Conservation (phyloP, 805 yeast species). For the Cephaloascus albidus region DNA sequence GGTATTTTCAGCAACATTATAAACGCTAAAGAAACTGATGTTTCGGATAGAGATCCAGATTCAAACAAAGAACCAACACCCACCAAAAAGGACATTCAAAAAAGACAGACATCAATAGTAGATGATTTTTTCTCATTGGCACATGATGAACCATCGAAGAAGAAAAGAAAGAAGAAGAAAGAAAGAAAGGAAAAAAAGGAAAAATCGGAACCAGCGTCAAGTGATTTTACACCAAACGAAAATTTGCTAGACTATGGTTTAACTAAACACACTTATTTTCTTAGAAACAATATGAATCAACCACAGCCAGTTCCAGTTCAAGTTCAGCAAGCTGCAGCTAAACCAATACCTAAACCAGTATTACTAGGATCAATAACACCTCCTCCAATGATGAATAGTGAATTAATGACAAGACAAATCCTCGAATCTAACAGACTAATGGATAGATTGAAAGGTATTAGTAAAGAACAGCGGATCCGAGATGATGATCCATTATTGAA, state of each 20-base stretch:
- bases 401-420: conserved; percentile 1
- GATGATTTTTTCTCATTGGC: conserved; percentile 22
- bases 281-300: no score
- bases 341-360: conserved; percentile 1
- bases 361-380: conserved; percentile 3
- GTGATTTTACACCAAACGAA: background rate
- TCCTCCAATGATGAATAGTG: conserved; percentile 4
- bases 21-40: background rate
- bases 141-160: conserved; percentile 2
- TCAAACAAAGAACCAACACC: background rate
- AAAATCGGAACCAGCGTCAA: background rate
- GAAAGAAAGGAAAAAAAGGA: conserved; percentile 2
- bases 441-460: background rate
- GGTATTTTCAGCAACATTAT: no score
- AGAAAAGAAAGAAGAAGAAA: conserved; percentile 9
- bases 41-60: background rate
- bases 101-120: conserved; percentile 2
- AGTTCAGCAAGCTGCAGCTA: background rate
- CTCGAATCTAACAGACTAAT: background rate
- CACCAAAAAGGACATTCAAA: background rate
- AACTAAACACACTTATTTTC: no score
- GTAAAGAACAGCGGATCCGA: background rate
- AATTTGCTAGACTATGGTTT: no score
- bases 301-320: background rate
- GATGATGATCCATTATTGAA: conserved; percentile 6